Conservation (phyloP, 2,329 filamentous ascomycete genomes). For the Elsinoe batatas region DNA sequence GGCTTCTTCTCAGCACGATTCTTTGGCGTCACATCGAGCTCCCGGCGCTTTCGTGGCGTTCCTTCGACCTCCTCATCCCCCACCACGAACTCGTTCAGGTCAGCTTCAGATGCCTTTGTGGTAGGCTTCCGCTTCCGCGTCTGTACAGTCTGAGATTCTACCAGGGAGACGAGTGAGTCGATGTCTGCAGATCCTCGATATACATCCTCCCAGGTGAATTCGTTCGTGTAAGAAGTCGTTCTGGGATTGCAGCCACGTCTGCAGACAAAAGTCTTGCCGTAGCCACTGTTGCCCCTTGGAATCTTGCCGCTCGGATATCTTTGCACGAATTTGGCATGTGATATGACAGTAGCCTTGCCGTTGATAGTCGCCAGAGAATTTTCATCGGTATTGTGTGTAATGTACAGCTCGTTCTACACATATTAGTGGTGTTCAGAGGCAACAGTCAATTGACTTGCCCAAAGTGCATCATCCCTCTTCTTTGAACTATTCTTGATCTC, state of each 20-base stretch:
- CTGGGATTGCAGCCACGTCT: constrained; percentile 80
- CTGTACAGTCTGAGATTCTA: constrained; percentile 63
- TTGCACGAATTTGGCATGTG: constrained; percentile 55
- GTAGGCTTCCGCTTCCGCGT: constrained; percentile 45
- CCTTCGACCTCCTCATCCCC: constrained; percentile 31
- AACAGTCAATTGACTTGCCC: constrained; percentile 37
- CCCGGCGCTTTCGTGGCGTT: constrained; percentile 39
- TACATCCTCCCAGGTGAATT: constrained; percentile 84
- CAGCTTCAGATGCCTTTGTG: constrained; percentile 23
- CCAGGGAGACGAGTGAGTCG: constrained; percentile 52
- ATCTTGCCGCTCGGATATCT: constrained; percentile 67
- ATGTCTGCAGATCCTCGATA: constrained; percentile 62
- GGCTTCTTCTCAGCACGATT: constrained; percentile 9
- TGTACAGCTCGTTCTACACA: constrained; percentile 74
- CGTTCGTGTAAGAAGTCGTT: constrained; percentile 82
- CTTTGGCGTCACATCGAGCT: constrained; percentile 39
- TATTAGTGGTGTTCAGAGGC: constrained; percentile 16
- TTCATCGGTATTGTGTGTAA: constrained; percentile 76
- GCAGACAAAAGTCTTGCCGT: constrained; percentile 82
- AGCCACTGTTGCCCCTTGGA: constrained; percentile 60
- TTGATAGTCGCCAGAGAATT: constrained; percentile 86
- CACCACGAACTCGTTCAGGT: constrained; percentile 37
- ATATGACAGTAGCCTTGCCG: constrained; percentile 75
- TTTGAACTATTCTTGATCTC: constrained; percentile 77
- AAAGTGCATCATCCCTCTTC: constrained; percentile 67